Evolutionary conservation across 148 eudicot genomes (phyloP).

Genomic region (Rheum nobile): DNA sequence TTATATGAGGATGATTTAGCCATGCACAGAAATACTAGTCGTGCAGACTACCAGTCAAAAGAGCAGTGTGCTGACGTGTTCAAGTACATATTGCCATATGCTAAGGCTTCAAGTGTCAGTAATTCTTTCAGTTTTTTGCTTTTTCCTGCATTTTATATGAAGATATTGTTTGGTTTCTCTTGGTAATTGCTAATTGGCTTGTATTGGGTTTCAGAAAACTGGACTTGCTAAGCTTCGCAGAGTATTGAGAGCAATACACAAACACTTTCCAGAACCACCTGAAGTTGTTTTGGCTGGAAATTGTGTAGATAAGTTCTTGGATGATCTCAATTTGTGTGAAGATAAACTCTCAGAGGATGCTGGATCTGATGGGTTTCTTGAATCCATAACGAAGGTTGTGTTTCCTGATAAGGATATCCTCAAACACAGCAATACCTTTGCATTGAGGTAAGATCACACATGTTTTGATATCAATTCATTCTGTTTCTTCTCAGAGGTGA

Average conservation of each 20-base stretch:
- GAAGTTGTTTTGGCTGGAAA: conserved; percentile 64
- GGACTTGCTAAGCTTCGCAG: conserved; percentile 81
- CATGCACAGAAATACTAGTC: conserved; percentile 75
- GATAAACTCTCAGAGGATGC: conserved; percentile 82
- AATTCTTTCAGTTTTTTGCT: conserved; percentile 2
- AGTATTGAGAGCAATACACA: conserved; percentile 91
- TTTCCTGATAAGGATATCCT: conserved; percentile 44
- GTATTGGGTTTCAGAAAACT: conserved; percentile 46
- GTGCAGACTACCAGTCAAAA: conserved; percentile 91
- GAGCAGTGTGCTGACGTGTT: conserved; percentile 99
- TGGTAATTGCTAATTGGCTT: neutral
- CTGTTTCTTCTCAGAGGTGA: neutral
- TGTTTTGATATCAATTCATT: neutral
- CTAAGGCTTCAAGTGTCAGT: conserved; percentile 93
- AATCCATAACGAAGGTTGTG: conserved; percentile 39
- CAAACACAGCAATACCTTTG: conserved; percentile 32
- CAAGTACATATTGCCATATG: conserved; percentile 89
- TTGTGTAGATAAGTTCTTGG: conserved; percentile 74
- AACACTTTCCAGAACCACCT: conserved; percentile 93
- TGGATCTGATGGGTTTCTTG: conserved; percentile 68
- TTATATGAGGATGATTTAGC: conserved; percentile 74
- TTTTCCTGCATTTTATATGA: neutral
- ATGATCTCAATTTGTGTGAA: conserved; percentile 73
- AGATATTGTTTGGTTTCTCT: neutral
- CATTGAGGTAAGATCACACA: conserved; percentile 34